Evolutionary conservation across 208 protist genomes (phyloP).

Genomic region (Paratrypanosoma confusum): DNA sequence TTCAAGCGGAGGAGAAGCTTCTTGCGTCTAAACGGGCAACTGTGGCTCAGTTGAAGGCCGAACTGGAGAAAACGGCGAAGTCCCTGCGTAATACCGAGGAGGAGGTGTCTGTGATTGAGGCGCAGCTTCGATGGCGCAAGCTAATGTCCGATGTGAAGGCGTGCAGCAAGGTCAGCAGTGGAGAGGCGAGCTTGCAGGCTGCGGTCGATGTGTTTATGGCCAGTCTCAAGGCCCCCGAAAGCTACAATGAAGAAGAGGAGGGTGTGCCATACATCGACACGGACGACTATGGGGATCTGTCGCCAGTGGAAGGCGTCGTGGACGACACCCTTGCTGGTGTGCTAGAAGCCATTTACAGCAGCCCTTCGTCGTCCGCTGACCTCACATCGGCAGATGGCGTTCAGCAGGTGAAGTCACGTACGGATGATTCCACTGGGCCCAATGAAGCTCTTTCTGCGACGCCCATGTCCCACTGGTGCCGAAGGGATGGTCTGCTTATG

Average conservation of each 20-base stretch:
- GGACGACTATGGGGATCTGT: constrained; percentile 73
- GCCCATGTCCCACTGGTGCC: too few species aligned
- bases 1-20: constrained; percentile 22
- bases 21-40: constrained; percentile 26
- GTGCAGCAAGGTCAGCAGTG: constrained; percentile 12
- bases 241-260: constrained; percentile 25
- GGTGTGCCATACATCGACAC: constrained; percentile 49
- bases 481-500: too few species aligned
- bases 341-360: too few species aligned
- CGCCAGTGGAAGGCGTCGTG: constrained; percentile 30
- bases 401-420: too few species aligned
- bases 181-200: constrained; percentile 23
- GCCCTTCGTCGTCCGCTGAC: too few species aligned
- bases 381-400: too few species aligned
- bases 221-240: constrained; percentile 29
- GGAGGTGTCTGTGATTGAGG: constrained; percentile 35
- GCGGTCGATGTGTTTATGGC: constrained; percentile 18
- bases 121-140: constrained; percentile 63
- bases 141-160: constrained; percentile 61
- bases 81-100: constrained; percentile 67
- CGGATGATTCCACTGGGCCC: too few species aligned
- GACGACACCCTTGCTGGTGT: constrained; percentile 28
- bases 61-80: constrained; percentile 35
- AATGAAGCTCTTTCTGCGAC: too few species aligned
- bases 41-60: constrained; percentile 43